Evolutionary conservation across 176 grass and related monocot genomes (phyloP).

Genomic region (Zea mays): DNA sequence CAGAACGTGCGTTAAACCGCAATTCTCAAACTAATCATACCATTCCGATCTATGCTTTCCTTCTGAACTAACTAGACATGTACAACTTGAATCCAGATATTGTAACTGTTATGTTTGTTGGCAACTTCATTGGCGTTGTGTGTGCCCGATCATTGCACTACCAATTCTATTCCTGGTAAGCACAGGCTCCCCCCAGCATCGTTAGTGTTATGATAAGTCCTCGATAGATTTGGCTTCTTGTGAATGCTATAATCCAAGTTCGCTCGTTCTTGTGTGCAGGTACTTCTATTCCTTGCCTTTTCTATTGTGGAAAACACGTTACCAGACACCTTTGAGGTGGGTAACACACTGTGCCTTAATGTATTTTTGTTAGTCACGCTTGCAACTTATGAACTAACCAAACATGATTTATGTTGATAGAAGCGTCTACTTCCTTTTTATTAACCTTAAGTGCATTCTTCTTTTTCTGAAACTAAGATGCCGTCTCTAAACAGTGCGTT

Average conservation of each 20-base stretch:
- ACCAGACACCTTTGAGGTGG: constrained; percentile 76
- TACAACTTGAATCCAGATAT: constrained; percentile 67
- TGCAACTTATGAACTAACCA: not conserved
- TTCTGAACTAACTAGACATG: constrained; percentile 35
- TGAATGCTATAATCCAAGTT: constrained; percentile 15
- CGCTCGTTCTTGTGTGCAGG: constrained; percentile 48
- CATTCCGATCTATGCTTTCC: constrained; percentile 7
- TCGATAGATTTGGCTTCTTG: not conserved
- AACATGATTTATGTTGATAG: not conserved
- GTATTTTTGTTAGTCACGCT: not conserved
- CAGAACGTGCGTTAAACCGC: constrained; percentile 51
- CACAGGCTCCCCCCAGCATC: not conserved
- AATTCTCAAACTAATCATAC: constrained; percentile 23
- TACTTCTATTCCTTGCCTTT: constrained; percentile 93
- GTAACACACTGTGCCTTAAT: constrained; percentile 23
- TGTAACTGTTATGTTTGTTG: constrained; percentile 76
- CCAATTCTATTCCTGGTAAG: constrained; percentile 95
- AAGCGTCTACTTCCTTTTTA: not conserved
- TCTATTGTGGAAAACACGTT: constrained; percentile 82
- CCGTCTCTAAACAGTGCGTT: not conserved
- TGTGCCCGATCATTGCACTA: constrained; percentile 86
- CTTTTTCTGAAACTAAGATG: not conserved
- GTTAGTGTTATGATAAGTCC: not conserved
- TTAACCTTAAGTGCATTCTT: not conserved
- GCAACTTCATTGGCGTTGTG: constrained; percentile 87